Evolutionary conservation across 495 filamentous ascomycete genomes (phyloP).

Genomic region (Penicillium antarcticum): DNA sequence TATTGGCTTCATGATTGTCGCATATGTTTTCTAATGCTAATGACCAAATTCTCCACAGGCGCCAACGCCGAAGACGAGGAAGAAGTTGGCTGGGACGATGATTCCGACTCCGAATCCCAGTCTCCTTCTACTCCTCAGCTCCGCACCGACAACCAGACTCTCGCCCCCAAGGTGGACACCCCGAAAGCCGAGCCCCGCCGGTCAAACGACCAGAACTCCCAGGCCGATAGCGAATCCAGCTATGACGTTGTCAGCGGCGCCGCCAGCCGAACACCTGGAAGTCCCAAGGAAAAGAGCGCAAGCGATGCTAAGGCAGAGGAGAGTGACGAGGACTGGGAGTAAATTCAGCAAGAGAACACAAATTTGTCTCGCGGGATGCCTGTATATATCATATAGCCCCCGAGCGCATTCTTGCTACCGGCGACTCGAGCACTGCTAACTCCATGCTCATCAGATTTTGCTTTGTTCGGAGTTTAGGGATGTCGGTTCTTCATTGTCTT

Average conservation of each 20-base stretch:
- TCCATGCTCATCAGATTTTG: constrained; percentile 2
- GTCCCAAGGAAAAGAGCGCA: constrained; percentile 64
- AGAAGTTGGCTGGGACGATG: constrained; percentile 83
- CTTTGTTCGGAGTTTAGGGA: constrained; percentile 22
- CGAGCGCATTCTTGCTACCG: not conserved
- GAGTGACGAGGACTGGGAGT: constrained; percentile 84
- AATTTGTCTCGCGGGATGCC: not conserved
- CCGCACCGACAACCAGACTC: constrained; percentile 7
- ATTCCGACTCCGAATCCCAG: constrained; percentile 61
- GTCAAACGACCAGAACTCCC: constrained; percentile 81
- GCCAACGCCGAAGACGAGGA: constrained; percentile 66
- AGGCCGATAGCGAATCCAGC: constrained; percentile 84
- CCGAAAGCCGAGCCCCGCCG: constrained; percentile 68
- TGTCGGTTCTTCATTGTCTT: not conserved
- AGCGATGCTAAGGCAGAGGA: constrained; percentile 54
- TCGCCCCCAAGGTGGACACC: constrained; percentile 23
- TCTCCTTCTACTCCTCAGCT: constrained; percentile 52
- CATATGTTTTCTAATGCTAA: constrained; percentile 7
- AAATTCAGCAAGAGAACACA: constrained; percentile 21
- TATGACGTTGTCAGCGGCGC: constrained; percentile 91
- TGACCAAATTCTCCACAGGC: constrained; percentile 31
- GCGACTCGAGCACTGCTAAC: not conserved
- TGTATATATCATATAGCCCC: constrained; percentile 5
- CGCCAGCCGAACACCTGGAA: constrained; percentile 71
- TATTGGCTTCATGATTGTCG: constrained; percentile 7